Percentiles rank a stretch among this genome's conserved stretches.
Evolutionary conservation across 441 rosid species (phyloP).

Genomic region (Mallotus japonicus): DNA sequence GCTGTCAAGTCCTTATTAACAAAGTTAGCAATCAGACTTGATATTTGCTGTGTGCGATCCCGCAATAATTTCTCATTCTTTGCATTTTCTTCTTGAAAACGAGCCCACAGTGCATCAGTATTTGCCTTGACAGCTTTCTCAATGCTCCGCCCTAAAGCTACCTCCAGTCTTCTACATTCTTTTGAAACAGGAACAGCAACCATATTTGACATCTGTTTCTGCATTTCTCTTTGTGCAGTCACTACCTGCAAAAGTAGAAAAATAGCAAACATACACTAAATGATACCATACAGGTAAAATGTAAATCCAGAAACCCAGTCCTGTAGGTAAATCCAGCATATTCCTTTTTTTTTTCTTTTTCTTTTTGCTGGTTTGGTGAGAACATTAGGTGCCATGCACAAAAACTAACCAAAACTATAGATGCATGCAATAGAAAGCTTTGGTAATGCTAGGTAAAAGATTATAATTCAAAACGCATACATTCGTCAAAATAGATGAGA

Average conservation of each 20-base stretch:
- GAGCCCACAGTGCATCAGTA: conserved; percentile 77
- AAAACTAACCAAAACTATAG: background rate
- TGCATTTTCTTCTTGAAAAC: conserved; percentile 64
- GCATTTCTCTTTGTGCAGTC: conserved; percentile 67
- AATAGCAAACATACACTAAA: conserved; percentile 1
- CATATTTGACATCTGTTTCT: conserved; percentile 63
- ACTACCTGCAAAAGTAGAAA: conserved; percentile 46
- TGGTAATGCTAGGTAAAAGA: too few relatives aligned
- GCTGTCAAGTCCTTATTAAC: conserved; percentile 60
- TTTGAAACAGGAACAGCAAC: conserved; percentile 50
- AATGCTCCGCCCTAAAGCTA: conserved; percentile 58
- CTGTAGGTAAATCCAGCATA: background rate
- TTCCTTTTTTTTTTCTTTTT: background rate
- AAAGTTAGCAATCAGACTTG: conserved; percentile 47
- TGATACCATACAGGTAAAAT: background rate
- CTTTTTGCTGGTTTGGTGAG: background rate
- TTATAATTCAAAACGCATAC: background rate
- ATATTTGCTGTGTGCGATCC: conserved; percentile 59
- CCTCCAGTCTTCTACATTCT: conserved; percentile 76
- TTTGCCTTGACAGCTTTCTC: conserved; percentile 69
- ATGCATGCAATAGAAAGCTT: background rate
- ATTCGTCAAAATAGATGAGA: background rate
- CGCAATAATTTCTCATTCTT: conserved; percentile 59
- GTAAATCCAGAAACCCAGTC: background rate
- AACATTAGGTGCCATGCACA: too few relatives aligned